Base-by-base conservation (phyloP, 805 yeast genomes). In the Metschnikowia continentalis region DNA sequence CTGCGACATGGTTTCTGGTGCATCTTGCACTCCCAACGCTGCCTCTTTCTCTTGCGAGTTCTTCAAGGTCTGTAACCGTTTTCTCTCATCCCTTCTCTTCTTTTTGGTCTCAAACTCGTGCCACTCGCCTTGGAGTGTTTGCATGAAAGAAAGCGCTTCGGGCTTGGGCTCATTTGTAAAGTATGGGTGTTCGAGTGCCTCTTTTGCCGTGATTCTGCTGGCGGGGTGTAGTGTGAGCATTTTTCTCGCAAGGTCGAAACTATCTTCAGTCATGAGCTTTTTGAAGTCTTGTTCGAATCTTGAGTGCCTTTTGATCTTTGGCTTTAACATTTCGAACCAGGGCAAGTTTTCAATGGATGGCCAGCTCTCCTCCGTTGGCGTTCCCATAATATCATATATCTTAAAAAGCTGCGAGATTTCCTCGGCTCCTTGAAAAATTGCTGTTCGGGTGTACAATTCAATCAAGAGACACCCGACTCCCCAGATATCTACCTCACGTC, bases 101-200 rank as follows among this genome's bases (percentile, higher is more conserved):
- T 83, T 85, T 67, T 92, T 90, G 2, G 96, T 94, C 62, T 92
- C 99, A 66, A 86, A 92, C 64, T 92, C 99, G 64, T 92, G 99
- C 94, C 97, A 92, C 66, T 95, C 98, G 3, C 94, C 95, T 49
- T 75, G 72, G 30, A 83, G 67, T n/a, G 75, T 74, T 30, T 75
- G 71, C 56, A 86, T 73, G 48, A 83, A 76, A 10, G 70, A 65
- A 36, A 89, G 72, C 5, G 83, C 82, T 54, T 78, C 83, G 1
- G 88, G 84, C 32, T 59, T 56, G 0, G 96, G 97, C 6, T 80
- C 84, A 44, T 82, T 86, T 2, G 66, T 64, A 61, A 92, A 94
- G 69, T 88, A 94, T 1, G 71, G 72, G 64, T 89, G 89, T 35
- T 73, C 60, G 32, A 94, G 74, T 0, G 97, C 96, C 32, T 80